These are phyloP conservation scores for Lasiodiplodia gonubiensis DNA, from an alignment of 2,329 filamentous ascomycete species.

Conservation along the genomic window DNA sequence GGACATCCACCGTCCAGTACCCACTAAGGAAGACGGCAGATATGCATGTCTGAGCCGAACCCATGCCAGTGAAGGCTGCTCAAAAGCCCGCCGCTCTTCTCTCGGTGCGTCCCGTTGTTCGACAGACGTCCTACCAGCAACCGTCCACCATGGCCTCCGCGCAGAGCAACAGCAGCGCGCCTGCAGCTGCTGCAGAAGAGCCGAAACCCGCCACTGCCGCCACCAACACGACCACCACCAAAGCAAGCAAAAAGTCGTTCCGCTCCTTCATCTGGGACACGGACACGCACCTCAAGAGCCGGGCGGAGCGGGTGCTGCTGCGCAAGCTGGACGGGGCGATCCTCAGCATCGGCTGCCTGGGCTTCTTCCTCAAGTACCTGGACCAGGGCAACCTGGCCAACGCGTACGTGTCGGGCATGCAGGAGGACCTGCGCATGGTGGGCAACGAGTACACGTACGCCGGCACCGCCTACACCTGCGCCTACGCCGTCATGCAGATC, in stretches of 20 bases:
- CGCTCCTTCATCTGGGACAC: constrained; percentile 33
- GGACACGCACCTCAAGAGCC: constrained; percentile 25
- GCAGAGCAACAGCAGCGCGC: not conserved
- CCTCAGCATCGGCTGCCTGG: constrained; percentile 30
- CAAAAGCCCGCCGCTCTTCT: not conserved
- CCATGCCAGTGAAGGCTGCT: not conserved
- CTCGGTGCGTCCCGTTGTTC: not conserved
- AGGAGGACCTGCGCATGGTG: constrained; percentile 25
- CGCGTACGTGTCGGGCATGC: constrained; percentile 23
- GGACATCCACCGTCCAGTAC: not conserved
- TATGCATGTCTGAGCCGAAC: not conserved
- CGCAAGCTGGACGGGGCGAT: constrained; percentile 31
- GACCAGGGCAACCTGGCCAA: constrained; percentile 16
- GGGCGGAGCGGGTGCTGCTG: constrained; percentile 30
- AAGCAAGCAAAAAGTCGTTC: not conserved
- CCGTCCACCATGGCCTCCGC: not conserved
- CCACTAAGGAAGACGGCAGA: not conserved
- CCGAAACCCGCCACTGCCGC: not conserved
- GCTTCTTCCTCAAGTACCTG: constrained; percentile 23
- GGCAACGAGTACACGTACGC: constrained; percentile 24
- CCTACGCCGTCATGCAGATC: constrained; percentile 34
- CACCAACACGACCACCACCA: not conserved
- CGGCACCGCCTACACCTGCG: constrained; percentile 28
- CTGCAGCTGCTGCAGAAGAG: not conserved
- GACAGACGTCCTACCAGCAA: not conserved